A percentile compares a stretch with the other conserved stretches of the same genome.
These are phyloP conservation scores for Chrysosporium keratinophilum DNA, from an alignment of 2,329 filamentous ascomycete species.

Conservation along the genomic window DNA sequence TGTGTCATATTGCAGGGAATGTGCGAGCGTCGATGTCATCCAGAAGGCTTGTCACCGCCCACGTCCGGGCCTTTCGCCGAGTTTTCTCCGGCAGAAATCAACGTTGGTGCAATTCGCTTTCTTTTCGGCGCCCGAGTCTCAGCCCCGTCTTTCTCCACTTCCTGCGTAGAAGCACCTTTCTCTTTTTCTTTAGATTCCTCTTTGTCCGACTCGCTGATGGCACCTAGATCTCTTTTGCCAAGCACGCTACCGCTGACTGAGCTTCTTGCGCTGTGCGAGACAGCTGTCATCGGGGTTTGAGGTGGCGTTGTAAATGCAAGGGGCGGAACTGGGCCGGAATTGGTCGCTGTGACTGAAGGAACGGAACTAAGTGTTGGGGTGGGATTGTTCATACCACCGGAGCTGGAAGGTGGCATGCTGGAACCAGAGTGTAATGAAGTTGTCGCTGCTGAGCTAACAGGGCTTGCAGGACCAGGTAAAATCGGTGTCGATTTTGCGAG, in stretches of 20 bases:
- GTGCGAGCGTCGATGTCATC: background rate
- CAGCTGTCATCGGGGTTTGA: constrained; percentile 59
- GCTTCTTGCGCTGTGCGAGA: constrained; percentile 45
- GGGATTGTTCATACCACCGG: constrained; percentile 54
- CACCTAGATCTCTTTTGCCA: constrained; percentile 41
- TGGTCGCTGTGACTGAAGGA: constrained; percentile 64
- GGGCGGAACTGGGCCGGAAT: constrained; percentile 42
- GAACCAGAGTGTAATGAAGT: constrained; percentile 67
- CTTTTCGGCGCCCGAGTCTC: constrained; percentile 14
- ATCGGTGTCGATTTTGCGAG: constrained; percentile 47
- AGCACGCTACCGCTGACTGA: constrained; percentile 45
- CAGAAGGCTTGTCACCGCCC: background rate
- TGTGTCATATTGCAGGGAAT: background rate
- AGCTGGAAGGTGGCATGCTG: constrained; percentile 6
- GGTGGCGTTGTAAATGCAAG: constrained; percentile 67
- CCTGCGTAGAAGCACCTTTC: background rate
- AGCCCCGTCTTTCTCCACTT: constrained; percentile 2
- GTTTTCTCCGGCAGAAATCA: constrained; percentile 12
- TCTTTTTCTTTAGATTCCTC: constrained; percentile 30
- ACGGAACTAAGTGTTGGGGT: constrained; percentile 67
- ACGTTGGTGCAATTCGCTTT: constrained; percentile 18
- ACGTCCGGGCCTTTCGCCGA: background rate
- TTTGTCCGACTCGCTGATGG: constrained; percentile 36
- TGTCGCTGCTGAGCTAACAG: constrained; percentile 46
- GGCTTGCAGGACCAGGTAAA: constrained; percentile 45